Base-by-base conservation (phyloP, 176 grass and related monocot species). In the Microstegium vimineum region DNA sequence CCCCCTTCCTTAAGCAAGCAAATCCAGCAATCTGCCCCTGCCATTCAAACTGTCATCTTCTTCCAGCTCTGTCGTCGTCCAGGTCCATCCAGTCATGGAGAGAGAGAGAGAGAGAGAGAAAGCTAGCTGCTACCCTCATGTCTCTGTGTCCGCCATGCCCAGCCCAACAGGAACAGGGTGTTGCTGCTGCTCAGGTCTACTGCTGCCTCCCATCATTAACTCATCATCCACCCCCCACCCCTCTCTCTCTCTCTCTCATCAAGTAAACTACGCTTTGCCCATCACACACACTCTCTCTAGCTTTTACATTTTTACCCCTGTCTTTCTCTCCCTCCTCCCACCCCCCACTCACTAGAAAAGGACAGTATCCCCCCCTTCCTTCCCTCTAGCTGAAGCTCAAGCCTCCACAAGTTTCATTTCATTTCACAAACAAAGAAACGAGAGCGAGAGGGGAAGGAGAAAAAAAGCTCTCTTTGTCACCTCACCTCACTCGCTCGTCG, bases 401-500 rank as follows among this genome's bases (percentile, higher is more conserved):
- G 67, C 67, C 35, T 70, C 31, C 36, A 26, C 79, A 86, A 16
- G 46, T 77, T 82, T 63, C 77, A 73, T n/a, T n/a, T n/a, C n/a
- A n/a, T 77, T 82, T 54, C 77, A 82, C 78, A 82, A 74, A 77
- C 31, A 80, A 84, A 79, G n/a, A n/a, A n/a, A n/a, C n/a, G n/a
- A n/a, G 36, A 37, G 36, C 37, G 37, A 45, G 42, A 43, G 30
- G 59, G 57, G 41, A 45, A 45, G 17, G 25, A 70, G 81, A 79
- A 76, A 37, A 37, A 37, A 10, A 64, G 63, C 10, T 23, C 70
- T 80, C 62, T 80, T n/a, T 68, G 36, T 51, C 43, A 80, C 68
- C 13, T 11, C 20, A 56, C 18, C 22, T 12, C 56, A 26, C n/a
- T n/a, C n/a, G n/a, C n/a, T 25, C n/a, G n/a, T n/a, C n/a, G n/a